Evolutionary conservation across 106 monocot genomes (phyloP).

Genomic region (Dioscorea zingiberensis): DNA sequence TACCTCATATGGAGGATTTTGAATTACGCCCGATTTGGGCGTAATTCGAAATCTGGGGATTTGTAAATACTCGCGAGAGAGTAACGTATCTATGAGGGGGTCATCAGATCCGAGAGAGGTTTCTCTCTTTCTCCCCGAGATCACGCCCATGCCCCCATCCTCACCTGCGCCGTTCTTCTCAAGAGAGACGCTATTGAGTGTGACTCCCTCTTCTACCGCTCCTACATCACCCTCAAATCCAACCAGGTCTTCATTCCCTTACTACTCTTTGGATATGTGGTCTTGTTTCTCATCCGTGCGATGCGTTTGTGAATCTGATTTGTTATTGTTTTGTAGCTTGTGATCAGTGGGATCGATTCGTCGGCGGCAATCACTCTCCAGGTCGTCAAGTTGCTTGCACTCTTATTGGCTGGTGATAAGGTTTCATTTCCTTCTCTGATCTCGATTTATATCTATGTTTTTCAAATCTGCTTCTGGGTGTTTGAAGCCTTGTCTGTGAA

Average conservation of each 20-base stretch:
- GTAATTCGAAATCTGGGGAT: too few species aligned
- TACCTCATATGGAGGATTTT: too few species aligned
- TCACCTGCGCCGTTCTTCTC: too few species aligned
- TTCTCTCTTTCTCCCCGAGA: too few species aligned
- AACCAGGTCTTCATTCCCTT: constrained; percentile 30
- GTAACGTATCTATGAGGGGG: too few species aligned
- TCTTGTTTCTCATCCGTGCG: neutral
- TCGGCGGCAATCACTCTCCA: constrained; percentile 83
- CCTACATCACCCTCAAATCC: constrained; percentile 87
- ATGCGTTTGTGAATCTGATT: neutral
- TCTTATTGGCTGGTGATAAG: constrained; percentile 72
- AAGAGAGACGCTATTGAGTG: constrained; percentile 80
- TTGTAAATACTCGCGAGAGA: too few species aligned
- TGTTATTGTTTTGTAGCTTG: constrained; percentile 42
- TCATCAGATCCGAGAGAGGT: too few species aligned
- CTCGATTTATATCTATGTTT: neutral
- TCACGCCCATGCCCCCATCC: too few species aligned
- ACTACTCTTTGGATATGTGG: neutral
- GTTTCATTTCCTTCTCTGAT: constrained; percentile 17
- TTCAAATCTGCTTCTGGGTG: neutral
- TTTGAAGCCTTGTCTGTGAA: too few species aligned
- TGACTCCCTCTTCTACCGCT: constrained; percentile 72
- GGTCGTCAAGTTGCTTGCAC: constrained; percentile 84
- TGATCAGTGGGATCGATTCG: constrained; percentile 79
- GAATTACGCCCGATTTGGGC: too few species aligned